phyloP scores from a whole-genome alignment of 208 protist species.

The Wallacemonas sp. region DNA sequence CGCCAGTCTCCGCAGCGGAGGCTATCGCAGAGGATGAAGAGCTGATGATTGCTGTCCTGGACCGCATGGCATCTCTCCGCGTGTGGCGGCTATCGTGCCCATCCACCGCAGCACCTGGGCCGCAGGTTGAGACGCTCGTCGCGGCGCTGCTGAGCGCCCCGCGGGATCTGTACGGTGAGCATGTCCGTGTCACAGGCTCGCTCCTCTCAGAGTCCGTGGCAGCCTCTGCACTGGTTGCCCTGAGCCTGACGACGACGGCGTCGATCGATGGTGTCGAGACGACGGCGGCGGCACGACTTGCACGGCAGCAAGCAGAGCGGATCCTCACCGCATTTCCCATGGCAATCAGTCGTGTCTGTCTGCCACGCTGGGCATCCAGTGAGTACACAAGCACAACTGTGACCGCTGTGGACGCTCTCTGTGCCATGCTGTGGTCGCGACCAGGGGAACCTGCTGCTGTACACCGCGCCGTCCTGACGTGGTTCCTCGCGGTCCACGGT shows the following conservation, averaged over 20 bases:
- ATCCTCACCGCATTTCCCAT: not conserved
- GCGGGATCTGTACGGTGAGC: not conserved
- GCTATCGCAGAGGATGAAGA: not conserved
- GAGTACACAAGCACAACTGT: not conserved
- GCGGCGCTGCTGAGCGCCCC: not conserved
- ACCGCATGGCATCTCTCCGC: conserved; percentile 14
- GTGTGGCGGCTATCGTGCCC: conserved; percentile 19
- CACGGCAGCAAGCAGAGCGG: not conserved
- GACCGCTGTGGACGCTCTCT: not conserved
- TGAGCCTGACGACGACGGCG: not conserved
- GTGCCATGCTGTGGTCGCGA: not conserved
- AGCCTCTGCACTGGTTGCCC: not conserved
- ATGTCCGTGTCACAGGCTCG: not conserved
- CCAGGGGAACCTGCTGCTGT: not conserved
- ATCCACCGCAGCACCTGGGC: not conserved
- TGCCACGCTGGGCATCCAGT: not conserved
- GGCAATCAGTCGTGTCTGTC: not conserved
- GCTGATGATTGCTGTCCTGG: conserved; percentile 14
- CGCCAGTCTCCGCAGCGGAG: not conserved
- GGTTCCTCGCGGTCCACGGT: conserved; percentile 12
- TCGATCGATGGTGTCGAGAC: not conserved
- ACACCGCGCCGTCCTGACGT: conserved; percentile 8
- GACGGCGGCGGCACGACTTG: not conserved
- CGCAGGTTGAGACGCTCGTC: not conserved
- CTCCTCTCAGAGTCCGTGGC: not conserved